Evolutionary conservation across 805 yeast genomes (phyloP), one percentile per base, ranked within the genome.

Genomic region (Saitoella complicata): DNA sequence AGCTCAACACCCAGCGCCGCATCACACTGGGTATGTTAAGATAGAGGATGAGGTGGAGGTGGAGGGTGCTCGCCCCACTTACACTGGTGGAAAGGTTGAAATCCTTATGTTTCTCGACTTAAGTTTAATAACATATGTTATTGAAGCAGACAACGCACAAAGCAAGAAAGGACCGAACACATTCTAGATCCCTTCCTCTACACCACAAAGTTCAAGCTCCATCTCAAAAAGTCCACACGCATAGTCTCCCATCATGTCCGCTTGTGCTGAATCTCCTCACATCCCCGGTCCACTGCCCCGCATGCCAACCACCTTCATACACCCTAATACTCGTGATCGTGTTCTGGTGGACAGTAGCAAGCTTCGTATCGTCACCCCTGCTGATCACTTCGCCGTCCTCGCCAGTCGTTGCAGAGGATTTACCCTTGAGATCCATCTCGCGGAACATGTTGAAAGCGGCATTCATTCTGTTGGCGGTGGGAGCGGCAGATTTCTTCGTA

Each of bases 391-490:
- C 21, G 21, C 21, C 21, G 21, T 21, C 21, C 21, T 21, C 21
- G 21, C 21, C 21, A 45, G 61, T 59, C 32, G 60, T 60, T 45
- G 63, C 68, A 44, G 66, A 66, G 55, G 66, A 68, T 46, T 82
- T 73, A 48, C 99, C 99, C 69, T 86, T 91, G 61, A 88, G 72
- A 65, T 91, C 99, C 72, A 91, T 68, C 63, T 88, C 95, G 63
- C 84, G 78, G 68, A 91, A 91, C 87, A 88, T 85, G 66, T 82
- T 81, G 61, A 38, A 41, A 21, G 34, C 43, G 29, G 43, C 32
- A 5, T 93, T 93, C 51, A 79, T 74, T 51, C 80, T 82, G 50
- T 82, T 80, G 44, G 64, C 38, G 6, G 37, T 35, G 7, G 13
- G 30, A 5, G 73, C 67, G 9, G 72, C 64, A 43, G 59, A 59